Base-by-base conservation (phyloP, 495 filamentous ascomycete genomes). In the Glarea lozoyensis region DNA sequence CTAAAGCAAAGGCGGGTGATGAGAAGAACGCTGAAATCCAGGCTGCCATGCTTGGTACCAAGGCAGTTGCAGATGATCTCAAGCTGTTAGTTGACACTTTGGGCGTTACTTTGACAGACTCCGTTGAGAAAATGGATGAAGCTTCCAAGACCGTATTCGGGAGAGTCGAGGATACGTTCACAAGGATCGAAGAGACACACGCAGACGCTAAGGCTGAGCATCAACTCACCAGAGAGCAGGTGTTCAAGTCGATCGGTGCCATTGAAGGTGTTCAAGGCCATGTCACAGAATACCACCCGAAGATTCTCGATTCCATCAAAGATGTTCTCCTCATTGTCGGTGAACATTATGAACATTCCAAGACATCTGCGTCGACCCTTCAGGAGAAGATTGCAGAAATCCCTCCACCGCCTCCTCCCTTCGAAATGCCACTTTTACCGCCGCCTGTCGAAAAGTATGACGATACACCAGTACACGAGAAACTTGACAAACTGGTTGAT, bases 61-160 rank as follows among this genome's bases (percentile, higher is more conserved):
- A 83, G 60, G 68, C 75, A 2, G 76, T 90, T 24, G 78, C 86
- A 0, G 89, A 96, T 48, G 89, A 94, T 45, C 79, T 96, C 32
- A 85, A 79, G 53, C 61, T 83, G 2, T 76, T 89, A 4, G 80
- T 93, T 48, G 87, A 94, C 45, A 82, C 83, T 9, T 83, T 96
- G 52, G 84, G 86, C 12, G 72, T 76, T n/a, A 78, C 79, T 19
- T 75, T 94, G 42, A 85, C 78, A n/a, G 86, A 93, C 25, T 79
- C 79, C 0, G 76, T 86, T 29, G 86, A 94, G 58, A 86, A 86
- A 47, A 80, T 89, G 68, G 74, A 81, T 32, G 81, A 81, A 43
- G 86, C 92, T 24, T 86, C 86, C 4, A 86, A 86, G 65, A 82
- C 81, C 0, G 84, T 94, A 33, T 84, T 89, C 53, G 73, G 72